These are phyloP conservation scores for Eucommia ulmoides DNA, from an alignment of 257 asterid species.

Conservation along the genomic window DNA sequence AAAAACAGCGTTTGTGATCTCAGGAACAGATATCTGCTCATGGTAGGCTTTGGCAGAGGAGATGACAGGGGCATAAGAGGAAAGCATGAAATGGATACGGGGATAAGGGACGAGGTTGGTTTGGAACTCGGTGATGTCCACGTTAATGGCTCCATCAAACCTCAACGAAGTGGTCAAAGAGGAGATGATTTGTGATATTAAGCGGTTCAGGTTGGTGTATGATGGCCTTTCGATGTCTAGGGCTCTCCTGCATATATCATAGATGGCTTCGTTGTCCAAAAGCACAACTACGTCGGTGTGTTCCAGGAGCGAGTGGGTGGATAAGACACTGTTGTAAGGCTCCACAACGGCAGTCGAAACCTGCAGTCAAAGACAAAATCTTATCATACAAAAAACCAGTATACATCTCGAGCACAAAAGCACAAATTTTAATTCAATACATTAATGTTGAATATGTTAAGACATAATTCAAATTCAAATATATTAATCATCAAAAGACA, in stretches of 20 bases:
- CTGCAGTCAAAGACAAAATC: slow-evolving; percentile 23
- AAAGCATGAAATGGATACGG: slow-evolving; percentile 90
- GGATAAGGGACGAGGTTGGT: slow-evolving; percentile 94
- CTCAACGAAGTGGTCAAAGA: slow-evolving; percentile 83
- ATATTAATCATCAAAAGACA: too few relatives aligned
- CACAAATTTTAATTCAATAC: too few relatives aligned
- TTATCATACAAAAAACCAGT: too few relatives aligned
- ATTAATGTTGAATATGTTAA: too few relatives aligned
- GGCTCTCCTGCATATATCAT: slow-evolving; percentile 80
- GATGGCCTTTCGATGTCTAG: slow-evolving; percentile 88
- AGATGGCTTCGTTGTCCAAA: slow-evolving; percentile 86
- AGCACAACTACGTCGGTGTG: slow-evolving; percentile 82
- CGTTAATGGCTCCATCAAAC: slow-evolving; percentile 88
- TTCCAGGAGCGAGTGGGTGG: slow-evolving; percentile 86
- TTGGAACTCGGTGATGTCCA: slow-evolving; percentile 79
- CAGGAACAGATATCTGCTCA: slow-evolving; percentile 81
- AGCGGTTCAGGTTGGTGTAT: slow-evolving; percentile 69
- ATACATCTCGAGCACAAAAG: too few relatives aligned
- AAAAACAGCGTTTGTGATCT: slow-evolving; percentile 78
- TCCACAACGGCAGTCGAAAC: slow-evolving; percentile 94
- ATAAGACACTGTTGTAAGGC: slow-evolving; percentile 91
- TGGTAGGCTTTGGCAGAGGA: slow-evolving; percentile 86
- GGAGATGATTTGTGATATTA: slow-evolving; percentile 80
- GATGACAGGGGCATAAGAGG: slow-evolving; percentile 93
- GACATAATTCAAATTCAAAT: too few relatives aligned